Evolutionary conservation across 129 eudicot species (phyloP).

Genomic region (Helianthus tuberosus): DNA sequence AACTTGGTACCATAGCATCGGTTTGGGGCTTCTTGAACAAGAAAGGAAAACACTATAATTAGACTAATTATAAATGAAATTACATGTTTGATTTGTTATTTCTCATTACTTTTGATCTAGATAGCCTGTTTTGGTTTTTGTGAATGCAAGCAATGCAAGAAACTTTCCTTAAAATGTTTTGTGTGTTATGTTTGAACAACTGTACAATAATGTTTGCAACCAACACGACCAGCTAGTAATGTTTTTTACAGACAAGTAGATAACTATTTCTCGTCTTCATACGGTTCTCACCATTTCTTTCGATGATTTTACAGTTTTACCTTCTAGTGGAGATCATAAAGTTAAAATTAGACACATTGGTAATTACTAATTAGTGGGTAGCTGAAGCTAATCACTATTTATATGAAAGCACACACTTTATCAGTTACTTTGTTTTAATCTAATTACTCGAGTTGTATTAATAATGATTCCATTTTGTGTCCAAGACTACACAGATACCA

Average conservation of each 20-base stretch:
- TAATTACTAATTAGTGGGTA: not conserved
- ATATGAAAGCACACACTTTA: not conserved
- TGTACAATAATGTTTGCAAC: not conserved
- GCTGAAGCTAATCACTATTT: not conserved
- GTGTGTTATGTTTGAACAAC: constrained; percentile 1
- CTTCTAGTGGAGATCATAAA: not conserved
- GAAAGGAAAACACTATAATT: not conserved
- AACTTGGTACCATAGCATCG: too few species aligned
- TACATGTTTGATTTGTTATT: constrained; percentile 6
- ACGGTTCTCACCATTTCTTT: not conserved
- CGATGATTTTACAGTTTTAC: not conserved
- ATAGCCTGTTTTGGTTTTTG: not conserved
- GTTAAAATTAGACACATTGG: not conserved
- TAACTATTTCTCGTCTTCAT: not conserved
- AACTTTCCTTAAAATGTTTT: not conserved
- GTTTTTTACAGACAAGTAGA: not conserved
- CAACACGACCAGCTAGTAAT: not conserved
- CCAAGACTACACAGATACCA: constrained; percentile 62
- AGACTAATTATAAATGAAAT: constrained; percentile 8
- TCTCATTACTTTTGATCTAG: constrained; percentile 1
- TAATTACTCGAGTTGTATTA: too few species aligned
- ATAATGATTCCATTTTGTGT: not conserved
- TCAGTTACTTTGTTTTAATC: not conserved
- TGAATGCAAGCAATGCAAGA: constrained; percentile 14
- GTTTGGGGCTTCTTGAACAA: too few species aligned